phyloP scores from a whole-genome alignment of 129 eudicot genomes.

The Arctium lappa region DNA sequence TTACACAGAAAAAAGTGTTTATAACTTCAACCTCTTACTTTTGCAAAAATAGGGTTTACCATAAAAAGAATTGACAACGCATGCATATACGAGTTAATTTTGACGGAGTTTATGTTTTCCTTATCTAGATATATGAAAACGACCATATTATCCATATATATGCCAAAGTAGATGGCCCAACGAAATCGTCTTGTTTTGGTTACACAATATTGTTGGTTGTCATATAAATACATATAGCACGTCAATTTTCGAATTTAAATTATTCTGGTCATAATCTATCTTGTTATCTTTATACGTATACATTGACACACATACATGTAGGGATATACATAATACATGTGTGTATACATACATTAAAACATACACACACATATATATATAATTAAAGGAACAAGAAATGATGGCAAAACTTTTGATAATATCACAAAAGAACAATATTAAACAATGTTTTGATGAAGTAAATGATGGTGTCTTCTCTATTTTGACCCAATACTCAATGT shows the following conservation, averaged over 20 bases:
- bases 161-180: background rate
- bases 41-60: no score
- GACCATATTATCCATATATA: background rate
- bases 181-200: background rate
- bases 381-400: background rate
- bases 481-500: conserved; percentile 1
- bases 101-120: background rate
- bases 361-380: no score
- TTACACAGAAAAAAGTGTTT: no score
- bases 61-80: background rate
- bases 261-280: background rate
- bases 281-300: background rate
- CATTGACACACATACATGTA: background rate
- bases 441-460: background rate
- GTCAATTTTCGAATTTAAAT: background rate
- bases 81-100: background rate
- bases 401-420: background rate
- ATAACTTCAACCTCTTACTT: no score
- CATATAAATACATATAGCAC: background rate
- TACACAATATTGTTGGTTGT: background rate
- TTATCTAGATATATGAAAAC: background rate
- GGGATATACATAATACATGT: no score
- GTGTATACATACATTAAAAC: no score
- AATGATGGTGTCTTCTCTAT: conserved; percentile 5
- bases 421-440: background rate